Base-by-base conservation (phyloP, 371 early-diverging fungal genomes). In the Mucor saturninus region DNA sequence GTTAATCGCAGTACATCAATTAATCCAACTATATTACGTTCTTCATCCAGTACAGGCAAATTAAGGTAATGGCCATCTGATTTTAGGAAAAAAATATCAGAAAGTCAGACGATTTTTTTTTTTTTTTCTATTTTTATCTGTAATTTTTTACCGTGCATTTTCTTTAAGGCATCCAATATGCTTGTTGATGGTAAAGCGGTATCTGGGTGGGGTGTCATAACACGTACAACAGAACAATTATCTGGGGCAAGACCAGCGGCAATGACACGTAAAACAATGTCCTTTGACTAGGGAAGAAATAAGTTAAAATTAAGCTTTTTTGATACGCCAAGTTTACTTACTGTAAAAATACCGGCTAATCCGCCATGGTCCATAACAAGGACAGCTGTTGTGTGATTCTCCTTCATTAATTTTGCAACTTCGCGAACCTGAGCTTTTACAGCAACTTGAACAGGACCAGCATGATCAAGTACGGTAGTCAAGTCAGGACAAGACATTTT, bases 151-250 rank as follows among this genome's bases (percentile, higher is more conserved):
- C 91, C 88, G 76, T 98, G 90, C 91, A 98, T 93, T 75, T 93
- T 95, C 74, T 93, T 93, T 62, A 98, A 84, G 4, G 96, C 98
- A 38, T 97, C 97, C 60, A 97, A 74, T 61, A 98, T 93, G 54
- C 94, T 88, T 35, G 92, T 92, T 31, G 87, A 78, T 13, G 91
- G 84, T 43, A 83, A 68, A 2, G 95, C 94, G n/a, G 93, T 92
- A 78, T 98, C 98, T 7, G 98, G 98, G 63, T 98, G 95, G 56
- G 98, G 98, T 0, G 98, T 98, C 98, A 98, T 96, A n/a, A 97
- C 96, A 62, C 97, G 90, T 35, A 96, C 92, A 48, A 97, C 96
- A 39, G 92, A 90, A 68, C 97, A 97, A 28, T 83, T 93, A 60
- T 84, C 84, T 50, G 98, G 97, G 70, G 93, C 92, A 40, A 96